phyloP scores from a whole-genome alignment of 306 rosid genomes.

The Malus domestica region ASM211411v1 NC_041790.1:17644001-17644500 shows the following conservation, averaged over 20 bases:
- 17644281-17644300: conserved; percentile 60
- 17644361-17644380: conserved; percentile 62
- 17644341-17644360: conserved; percentile 60
- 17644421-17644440: conserved; percentile 73
- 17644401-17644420: conserved; percentile 77
- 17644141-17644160: conserved; percentile 65
- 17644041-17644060: conserved; percentile 64
- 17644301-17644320: conserved; percentile 69
- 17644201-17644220: conserved; percentile 76
- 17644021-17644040: conserved; percentile 54
- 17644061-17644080: conserved; percentile 58
- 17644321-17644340: conserved; percentile 85
- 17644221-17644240: conserved; percentile 75
- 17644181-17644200: conserved; percentile 62
- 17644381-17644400: conserved; percentile 57
- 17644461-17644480: conserved; percentile 70
- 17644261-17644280: conserved; percentile 48
- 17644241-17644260: conserved; percentile 48
- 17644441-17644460: conserved; percentile 73
- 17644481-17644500: conserved; percentile 66
- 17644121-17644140: conserved; percentile 57
- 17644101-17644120: conserved; percentile 65
- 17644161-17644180: conserved; percentile 69
- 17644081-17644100: conserved; percentile 87
- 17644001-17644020: conserved; percentile 75